Conservation (phyloP, 2,329 filamentous ascomycete species). For the Parastagonospora nodorum region DNA sequence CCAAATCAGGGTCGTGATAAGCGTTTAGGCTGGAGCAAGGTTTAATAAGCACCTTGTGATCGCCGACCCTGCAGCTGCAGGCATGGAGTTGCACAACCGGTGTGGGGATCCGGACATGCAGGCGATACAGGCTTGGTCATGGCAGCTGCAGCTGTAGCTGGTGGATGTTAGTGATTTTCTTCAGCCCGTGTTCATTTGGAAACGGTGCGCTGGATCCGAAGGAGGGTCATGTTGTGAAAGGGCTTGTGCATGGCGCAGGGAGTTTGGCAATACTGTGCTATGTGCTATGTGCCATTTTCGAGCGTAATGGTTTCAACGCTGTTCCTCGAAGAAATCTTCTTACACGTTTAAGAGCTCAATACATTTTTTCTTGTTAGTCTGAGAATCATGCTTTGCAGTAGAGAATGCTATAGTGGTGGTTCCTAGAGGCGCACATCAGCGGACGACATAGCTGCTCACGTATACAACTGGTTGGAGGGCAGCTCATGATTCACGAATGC, state of each 20-base stretch:
- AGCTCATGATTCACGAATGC: no score
- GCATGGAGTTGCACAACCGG: not conserved
- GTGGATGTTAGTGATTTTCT: not conserved
- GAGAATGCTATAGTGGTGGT: no score
- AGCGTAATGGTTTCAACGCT: no score
- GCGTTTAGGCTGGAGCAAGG: slow-evolving; percentile 43
- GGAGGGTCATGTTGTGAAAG: not conserved
- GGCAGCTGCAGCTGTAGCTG: not conserved
- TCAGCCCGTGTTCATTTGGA: not conserved
- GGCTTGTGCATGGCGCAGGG: not conserved
- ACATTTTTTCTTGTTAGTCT: no score
- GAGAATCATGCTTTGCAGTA: no score
- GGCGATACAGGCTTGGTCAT: not conserved
- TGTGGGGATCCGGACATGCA: slow-evolving; percentile 19
- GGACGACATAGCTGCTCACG: no score
- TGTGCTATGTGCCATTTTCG: not conserved
- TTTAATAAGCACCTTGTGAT: slow-evolving; percentile 23
- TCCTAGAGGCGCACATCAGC: no score
- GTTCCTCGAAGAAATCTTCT: no score
- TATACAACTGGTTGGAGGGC: no score
- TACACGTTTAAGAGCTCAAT: no score
- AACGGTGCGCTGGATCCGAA: not conserved
- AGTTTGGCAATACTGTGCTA: not conserved
- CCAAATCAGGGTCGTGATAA: slow-evolving; percentile 38
- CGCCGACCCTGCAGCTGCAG: slow-evolving; percentile 9